Evolutionary conservation across 495 filamentous ascomycete genomes (phyloP), one percentile per base, ranked within the genome.

Genomic region (Aspergillus sparsus): DNA sequence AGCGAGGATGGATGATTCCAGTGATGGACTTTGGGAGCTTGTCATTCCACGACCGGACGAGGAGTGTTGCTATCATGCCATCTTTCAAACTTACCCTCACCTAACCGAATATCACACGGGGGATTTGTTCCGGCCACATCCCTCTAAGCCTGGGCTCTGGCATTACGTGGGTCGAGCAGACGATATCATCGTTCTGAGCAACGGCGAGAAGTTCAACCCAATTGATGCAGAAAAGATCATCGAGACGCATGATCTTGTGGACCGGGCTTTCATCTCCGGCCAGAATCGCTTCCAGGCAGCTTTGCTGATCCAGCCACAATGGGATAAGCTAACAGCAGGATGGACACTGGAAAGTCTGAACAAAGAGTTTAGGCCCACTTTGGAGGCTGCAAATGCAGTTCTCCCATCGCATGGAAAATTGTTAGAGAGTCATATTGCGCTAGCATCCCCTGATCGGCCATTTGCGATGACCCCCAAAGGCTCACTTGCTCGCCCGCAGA

Each of bases 111-210:
- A 79, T 60, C 71, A 70, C 11, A 88, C 83, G 21, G 78, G 80
- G 36, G 86, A 89, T 70, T 67, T 88, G 13, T 89, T 76, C 65
- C 71, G 67, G 34, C 74, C 65, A 10, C 75, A 77, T 49, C 70
- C 77, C 2, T 62, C 61, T 8, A 67, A 68, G 11, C 50, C 64
- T 1, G 37, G 60, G 16, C 55, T 71, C 0, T 80, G 75, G 76
- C 64, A 55, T 8, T 79, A 64, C 41, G 18, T 61, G 9, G 76
- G 72, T 2, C 66, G 77, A 1, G 46, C 51, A 11, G 76, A 80
- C 39, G 79, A 82, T 60, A 65, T 78, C 9, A 74, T 79, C 49
- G 72, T 78, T 9, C 59, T 82, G 6, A 70, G 61, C 16, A 77
- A 74, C 36, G 78, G 78, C 6, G 72, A 78, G 36, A 80, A 76